Conservation (phyloP, 352 stramenopile species). For the Phytopythium helicoides region DNA sequence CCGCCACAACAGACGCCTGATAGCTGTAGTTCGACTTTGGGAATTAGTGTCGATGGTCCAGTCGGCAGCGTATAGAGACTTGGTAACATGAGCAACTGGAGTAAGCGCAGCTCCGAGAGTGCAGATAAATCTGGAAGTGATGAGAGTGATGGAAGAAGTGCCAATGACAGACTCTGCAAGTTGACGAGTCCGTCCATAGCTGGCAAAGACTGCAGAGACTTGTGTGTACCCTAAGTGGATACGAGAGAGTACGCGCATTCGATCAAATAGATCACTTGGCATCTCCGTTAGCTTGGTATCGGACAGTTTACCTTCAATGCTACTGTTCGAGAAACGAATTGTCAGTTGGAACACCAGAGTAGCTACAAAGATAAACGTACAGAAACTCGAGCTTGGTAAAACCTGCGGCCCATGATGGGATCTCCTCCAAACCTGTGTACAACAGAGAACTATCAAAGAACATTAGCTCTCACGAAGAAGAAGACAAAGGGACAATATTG, state of each 20-base stretch:
- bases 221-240: slow-evolving; percentile 23
- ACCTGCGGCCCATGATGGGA: slow-evolving; percentile 12
- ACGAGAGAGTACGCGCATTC: slow-evolving; percentile 19
- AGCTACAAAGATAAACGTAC: no score
- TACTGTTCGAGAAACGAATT: slow-evolving; percentile 6
- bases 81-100: slow-evolving; percentile 4
- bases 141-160: slow-evolving; percentile 5
- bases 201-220: slow-evolving; percentile 6
- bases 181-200: slow-evolving; percentile 9
- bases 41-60: background rate
- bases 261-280: slow-evolving; percentile 15
- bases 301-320: slow-evolving; percentile 15
- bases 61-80: slow-evolving; percentile 8
- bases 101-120: slow-evolving; percentile 6
- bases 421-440: slow-evolving; percentile 15
- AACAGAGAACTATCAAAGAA: slow-evolving; percentile 12
- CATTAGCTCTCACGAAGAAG: background rate
- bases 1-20: slow-evolving; percentile 17
- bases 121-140: slow-evolving; percentile 11
- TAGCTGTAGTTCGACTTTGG: slow-evolving; percentile 2
- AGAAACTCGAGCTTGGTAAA: slow-evolving; percentile 25
- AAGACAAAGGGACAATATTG: no score
- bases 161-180: slow-evolving; percentile 20
- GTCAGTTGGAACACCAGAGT: background rate
- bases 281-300: slow-evolving; percentile 17